A percentile compares a stretch with the other conserved stretches of the same genome.
These are phyloP conservation scores for Plantago major DNA, from an alignment of 257 asterid genomes.

Conservation along the genomic window DNA sequence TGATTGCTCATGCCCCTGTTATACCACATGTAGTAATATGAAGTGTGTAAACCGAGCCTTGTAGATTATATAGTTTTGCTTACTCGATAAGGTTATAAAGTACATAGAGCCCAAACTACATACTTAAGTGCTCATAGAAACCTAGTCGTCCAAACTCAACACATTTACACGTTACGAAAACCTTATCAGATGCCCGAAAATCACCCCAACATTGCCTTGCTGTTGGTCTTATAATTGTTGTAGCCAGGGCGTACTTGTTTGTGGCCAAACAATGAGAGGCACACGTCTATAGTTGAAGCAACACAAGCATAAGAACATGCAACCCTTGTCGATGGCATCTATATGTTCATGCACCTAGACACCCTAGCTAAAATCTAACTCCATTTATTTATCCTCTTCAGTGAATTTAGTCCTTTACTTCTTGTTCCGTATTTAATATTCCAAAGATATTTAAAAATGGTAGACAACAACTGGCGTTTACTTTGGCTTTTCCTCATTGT, in stretches of 20 bases:
- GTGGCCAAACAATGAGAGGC: slow-evolving; percentile 25
- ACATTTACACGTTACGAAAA: background rate
- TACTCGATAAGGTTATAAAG: too few species aligned
- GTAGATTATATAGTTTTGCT: too few species aligned
- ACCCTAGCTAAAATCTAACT: slow-evolving; percentile 7
- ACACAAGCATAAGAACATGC: slow-evolving; percentile 36
- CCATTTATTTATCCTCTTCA: background rate
- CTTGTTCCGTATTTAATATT: background rate
- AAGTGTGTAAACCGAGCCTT: too few species aligned
- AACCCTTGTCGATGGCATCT: slow-evolving; percentile 22
- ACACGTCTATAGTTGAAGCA: slow-evolving; percentile 38
- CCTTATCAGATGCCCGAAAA: too few species aligned
- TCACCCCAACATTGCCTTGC: background rate
- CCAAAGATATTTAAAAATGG: background rate
- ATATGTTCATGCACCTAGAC: slow-evolving; percentile 32
- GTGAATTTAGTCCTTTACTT: background rate
- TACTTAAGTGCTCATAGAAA: too few species aligned
- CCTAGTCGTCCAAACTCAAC: too few species aligned
- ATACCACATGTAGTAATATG: too few species aligned
- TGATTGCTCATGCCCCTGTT: too few species aligned
- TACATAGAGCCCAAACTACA: too few species aligned
- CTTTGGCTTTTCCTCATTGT: background rate
- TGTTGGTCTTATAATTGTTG: slow-evolving; percentile 31
- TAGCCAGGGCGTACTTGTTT: slow-evolving; percentile 24
- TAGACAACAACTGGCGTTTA: background rate